phyloP scores from a whole-genome alignment of 805 yeast genomes.

The Candida ovalis region DNA sequence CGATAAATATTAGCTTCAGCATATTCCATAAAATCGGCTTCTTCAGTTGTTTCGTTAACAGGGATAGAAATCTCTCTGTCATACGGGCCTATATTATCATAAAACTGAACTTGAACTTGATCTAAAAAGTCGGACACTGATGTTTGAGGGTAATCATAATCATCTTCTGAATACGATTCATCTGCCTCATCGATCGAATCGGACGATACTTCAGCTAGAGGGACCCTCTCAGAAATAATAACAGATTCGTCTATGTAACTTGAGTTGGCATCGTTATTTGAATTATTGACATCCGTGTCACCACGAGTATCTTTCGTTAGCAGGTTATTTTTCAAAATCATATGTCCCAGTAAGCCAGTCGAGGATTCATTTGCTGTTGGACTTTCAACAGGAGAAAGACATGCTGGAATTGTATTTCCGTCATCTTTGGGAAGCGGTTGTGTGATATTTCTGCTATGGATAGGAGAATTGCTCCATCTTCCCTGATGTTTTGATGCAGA shows the following conservation, averaged over 20 bases:
- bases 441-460: background rate
- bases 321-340: too few species aligned
- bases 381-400: too few species aligned
- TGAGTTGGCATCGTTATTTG: conserved; percentile 4
- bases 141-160: conserved; percentile 27
- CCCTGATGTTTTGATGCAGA: conserved; percentile 10
- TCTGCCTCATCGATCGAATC: conserved; percentile 19
- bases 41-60: background rate
- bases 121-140: conserved; percentile 25
- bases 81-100: conserved; percentile 29
- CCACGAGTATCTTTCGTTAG: too few species aligned
- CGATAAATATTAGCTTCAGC: conserved; percentile 27
- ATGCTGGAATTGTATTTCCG: too few species aligned
- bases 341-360: too few species aligned
- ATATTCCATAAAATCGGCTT: conserved; percentile 22
- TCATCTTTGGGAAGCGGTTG: background rate
- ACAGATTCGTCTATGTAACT: conserved; percentile 18
- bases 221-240: conserved; percentile 27
- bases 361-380: too few species aligned
- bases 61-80: conserved; percentile 23
- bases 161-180: conserved; percentile 21
- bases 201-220: conserved; percentile 29
- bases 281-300: background rate
- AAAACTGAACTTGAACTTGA: conserved; percentile 30
- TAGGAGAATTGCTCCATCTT: conserved; percentile 1